Base-by-base conservation (phyloP, 495 filamentous ascomycete species). In the Aspergillus diversus region DNA sequence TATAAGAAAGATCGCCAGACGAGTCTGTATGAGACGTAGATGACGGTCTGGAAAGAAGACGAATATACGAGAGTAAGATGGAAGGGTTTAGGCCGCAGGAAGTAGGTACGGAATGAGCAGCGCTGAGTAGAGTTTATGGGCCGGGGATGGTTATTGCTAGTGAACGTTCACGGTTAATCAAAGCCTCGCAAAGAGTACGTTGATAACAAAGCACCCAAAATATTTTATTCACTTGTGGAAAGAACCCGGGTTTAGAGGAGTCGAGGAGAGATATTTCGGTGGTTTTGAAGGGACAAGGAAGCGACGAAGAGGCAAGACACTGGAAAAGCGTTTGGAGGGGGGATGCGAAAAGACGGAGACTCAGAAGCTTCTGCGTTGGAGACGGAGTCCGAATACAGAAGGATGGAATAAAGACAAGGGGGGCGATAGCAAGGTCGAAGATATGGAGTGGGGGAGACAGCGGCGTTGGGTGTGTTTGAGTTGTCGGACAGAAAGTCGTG, bases 401-500 rank as follows among this genome's bases (percentile, higher is more conserved):
- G 32, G 52, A 51, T 43, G 0, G 39, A 12, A 12, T 43, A 43
- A 43, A 4, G 39, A 43, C 39, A 21, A 21, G 47, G 15, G 21
- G 21, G 21, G 21, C 2, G 21, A 2, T 5, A 50, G 47, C 16
- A 37, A 52, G 47, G 21, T 27, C 21, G 21, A 27, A 27, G 21
- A 27, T 27, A 16, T 33, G 11, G 2, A 50, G 56, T 17, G 33
- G 1, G 13, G 37, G 21, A 27, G 21, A 27, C 21, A 7, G 27
- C 3, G 57, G 33, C 31, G 32, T 48, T 33, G 55, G 34, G 33
- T 42, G 13, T n/a, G 21, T 5, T 34, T 54, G 59, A 16, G 50
- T 53, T 34, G 55, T 62, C n/a, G 55, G 59, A 62, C 50, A 48
- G 42, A 59, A 66, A 62, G 59, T 66, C 55, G 60, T 66, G 59